A percentile compares a stretch with the other conserved stretches of the same genome.
Evolutionary conservation across 1,139 yeast genomes (phyloP).

Genomic region (Waltiozyma sp.): DNA sequence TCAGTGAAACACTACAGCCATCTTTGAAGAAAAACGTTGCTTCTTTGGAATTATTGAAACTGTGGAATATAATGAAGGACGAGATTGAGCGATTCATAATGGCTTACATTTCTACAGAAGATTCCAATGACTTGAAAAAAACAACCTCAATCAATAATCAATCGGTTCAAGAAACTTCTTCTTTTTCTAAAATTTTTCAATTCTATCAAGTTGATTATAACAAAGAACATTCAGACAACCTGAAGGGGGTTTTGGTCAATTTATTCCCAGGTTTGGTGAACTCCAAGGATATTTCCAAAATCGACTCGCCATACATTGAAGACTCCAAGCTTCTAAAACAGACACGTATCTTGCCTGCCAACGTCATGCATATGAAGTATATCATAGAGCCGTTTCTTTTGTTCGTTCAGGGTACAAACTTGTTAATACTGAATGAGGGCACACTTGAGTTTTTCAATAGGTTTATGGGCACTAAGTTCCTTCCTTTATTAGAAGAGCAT

Average conservation of each 20-base stretch:
- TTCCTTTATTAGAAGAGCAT: slow-evolving; percentile 52
- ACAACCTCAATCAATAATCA: slow-evolving; percentile 3
- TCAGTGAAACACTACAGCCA: slow-evolving; percentile 27
- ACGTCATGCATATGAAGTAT: slow-evolving; percentile 74
- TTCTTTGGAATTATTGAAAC: slow-evolving; percentile 14
- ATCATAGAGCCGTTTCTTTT: slow-evolving; percentile 42
- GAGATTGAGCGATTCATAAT: slow-evolving; percentile 48
- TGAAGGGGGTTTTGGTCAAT: slow-evolving; percentile 38
- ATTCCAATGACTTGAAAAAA: slow-evolving; percentile 5
- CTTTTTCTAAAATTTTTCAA: slow-evolving; percentile 26
- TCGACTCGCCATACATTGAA: slow-evolving; percentile 45
- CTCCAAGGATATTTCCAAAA: slow-evolving; percentile 21
- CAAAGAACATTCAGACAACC: slow-evolving; percentile 30
- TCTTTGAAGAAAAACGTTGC: background rate
- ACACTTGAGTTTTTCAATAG: slow-evolving; percentile 39
- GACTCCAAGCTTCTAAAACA: slow-evolving; percentile 47
- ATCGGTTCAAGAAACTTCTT: slow-evolving; percentile 7
- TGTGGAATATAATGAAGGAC: slow-evolving; percentile 48
- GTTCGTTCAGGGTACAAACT: slow-evolving; percentile 38
- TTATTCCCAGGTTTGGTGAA: slow-evolving; percentile 52
- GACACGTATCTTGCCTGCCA: slow-evolving; percentile 60
- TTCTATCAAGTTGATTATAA: slow-evolving; percentile 36
- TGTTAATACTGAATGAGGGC: slow-evolving; percentile 25
- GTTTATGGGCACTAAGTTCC: slow-evolving; percentile 54
- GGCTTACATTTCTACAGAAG: slow-evolving; percentile 39